Evolutionary conservation across 1,284 basidiomycete genomes (phyloP).

Genomic region (Pisolithus thermaeus): DNA sequence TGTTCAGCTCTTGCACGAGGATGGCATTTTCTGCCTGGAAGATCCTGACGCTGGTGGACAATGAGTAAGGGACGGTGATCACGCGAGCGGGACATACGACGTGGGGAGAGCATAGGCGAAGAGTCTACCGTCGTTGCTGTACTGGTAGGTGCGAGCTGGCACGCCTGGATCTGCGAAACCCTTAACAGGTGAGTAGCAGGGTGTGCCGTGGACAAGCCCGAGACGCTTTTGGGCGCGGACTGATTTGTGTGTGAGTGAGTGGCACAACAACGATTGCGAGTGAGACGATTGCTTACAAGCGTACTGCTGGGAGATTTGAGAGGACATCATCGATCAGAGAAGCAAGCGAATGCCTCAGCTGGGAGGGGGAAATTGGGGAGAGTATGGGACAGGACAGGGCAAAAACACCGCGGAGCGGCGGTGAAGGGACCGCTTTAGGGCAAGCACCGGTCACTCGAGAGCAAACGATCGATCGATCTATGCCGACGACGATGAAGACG

Average conservation of each 20-base stretch:
- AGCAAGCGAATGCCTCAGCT: conserved; percentile 78
- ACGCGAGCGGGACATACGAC: conserved; percentile 45
- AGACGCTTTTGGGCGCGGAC: conserved; percentile 93
- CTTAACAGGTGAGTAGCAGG: conserved; percentile 65
- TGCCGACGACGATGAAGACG: neutral
- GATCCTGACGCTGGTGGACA: conserved; percentile 57
- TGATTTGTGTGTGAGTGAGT: conserved; percentile 25
- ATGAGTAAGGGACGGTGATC: neutral
- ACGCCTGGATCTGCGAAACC: conserved; percentile 66
- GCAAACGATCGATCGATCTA: no score
- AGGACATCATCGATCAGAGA: conserved; percentile 54
- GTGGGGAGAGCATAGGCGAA: conserved; percentile 80
- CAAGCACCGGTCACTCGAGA: neutral
- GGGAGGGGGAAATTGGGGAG: conserved; percentile 1
- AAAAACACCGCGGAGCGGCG: neutral
- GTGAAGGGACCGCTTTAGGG: neutral
- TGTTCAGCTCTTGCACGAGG: conserved; percentile 61
- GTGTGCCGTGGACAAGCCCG: conserved; percentile 79
- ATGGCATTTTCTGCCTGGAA: conserved; percentile 71
- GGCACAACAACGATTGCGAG: conserved; percentile 3
- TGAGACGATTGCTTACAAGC: conserved; percentile 55
- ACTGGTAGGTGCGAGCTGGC: conserved; percentile 71
- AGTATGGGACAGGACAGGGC: no score
- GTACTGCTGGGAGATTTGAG: conserved; percentile 67
- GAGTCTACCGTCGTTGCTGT: conserved; percentile 84